phyloP scores from a whole-genome alignment of 2,329 filamentous ascomycete genomes.

The Cercospora sp. region DNA sequence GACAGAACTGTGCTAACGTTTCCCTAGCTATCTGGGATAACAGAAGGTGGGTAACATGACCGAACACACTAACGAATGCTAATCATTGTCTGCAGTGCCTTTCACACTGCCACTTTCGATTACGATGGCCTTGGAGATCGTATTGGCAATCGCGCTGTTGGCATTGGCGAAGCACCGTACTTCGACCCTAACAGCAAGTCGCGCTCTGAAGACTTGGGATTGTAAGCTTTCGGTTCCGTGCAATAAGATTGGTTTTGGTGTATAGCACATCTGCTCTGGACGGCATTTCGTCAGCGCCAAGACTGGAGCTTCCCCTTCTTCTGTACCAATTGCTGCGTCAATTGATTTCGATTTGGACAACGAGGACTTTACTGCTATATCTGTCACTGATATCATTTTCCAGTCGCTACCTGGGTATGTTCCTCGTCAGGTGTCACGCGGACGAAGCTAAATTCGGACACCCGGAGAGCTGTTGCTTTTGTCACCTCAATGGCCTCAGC shows the following conservation, averaged over 20 bases:
- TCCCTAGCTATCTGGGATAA: constrained; percentile 63
- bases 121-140: constrained; percentile 57
- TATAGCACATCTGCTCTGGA: not conserved
- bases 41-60: constrained; percentile 32
- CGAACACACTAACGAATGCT: constrained; percentile 55
- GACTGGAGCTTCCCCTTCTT: not conserved
- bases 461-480: not conserved
- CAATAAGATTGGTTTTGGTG: too few relatives aligned
- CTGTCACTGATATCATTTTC: too few relatives aligned
- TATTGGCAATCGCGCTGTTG: constrained; percentile 55
- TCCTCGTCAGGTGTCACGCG: not conserved
- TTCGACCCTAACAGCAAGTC: constrained; percentile 54
- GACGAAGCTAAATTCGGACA: not conserved
- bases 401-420: not conserved
- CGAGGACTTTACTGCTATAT: not conserved
- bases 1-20: too few relatives aligned
- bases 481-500: not conserved
- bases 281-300: not conserved
- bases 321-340: not conserved
- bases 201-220: constrained; percentile 31
- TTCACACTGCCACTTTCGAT: constrained; percentile 64
- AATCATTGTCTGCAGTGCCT: constrained; percentile 60
- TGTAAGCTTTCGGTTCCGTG: not conserved
- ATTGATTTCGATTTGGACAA: not conserved
- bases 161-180: constrained; percentile 57